Evolutionary conservation across 2,329 filamentous ascomycete species (phyloP).

Genomic region (Trichophyton rubrum): DNA sequence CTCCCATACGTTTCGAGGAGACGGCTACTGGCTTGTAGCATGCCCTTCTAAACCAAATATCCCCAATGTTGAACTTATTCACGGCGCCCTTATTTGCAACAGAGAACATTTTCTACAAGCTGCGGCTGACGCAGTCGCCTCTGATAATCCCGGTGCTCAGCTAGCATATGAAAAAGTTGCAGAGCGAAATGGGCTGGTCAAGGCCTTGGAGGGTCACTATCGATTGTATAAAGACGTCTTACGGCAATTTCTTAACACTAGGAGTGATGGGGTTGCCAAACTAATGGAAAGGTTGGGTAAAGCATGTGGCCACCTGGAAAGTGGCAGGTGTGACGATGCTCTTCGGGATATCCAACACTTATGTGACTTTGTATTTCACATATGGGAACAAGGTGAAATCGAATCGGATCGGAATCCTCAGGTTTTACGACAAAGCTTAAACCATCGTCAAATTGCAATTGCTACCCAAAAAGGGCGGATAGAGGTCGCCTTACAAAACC

Average conservation of each 20-base stretch:
- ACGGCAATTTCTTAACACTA: neutral
- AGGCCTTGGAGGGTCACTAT: neutral
- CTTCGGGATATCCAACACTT: neutral
- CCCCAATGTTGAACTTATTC: neutral
- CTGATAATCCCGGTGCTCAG: neutral
- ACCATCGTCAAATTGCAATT: neutral
- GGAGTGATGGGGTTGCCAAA: neutral
- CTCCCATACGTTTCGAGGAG: neutral
- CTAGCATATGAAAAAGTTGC: neutral
- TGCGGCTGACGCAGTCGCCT: neutral
- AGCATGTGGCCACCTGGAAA: neutral
- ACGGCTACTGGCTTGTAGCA: neutral
- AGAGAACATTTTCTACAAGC: neutral
- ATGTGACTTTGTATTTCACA: neutral
- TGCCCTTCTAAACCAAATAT: neutral
- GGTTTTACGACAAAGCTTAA: neutral
- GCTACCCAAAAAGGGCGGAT: neutral
- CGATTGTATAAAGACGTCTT: neutral
- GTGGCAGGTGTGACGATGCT: neutral
- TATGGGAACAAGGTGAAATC: neutral
- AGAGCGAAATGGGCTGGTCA: neutral
- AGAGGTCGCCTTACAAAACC: neutral
- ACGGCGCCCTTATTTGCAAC: neutral
- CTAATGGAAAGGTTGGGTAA: neutral
- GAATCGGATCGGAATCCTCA: neutral